Evolutionary conservation across 2,329 filamentous ascomycete genomes (phyloP).

Genomic region (Fusarium agapanthi): DNA sequence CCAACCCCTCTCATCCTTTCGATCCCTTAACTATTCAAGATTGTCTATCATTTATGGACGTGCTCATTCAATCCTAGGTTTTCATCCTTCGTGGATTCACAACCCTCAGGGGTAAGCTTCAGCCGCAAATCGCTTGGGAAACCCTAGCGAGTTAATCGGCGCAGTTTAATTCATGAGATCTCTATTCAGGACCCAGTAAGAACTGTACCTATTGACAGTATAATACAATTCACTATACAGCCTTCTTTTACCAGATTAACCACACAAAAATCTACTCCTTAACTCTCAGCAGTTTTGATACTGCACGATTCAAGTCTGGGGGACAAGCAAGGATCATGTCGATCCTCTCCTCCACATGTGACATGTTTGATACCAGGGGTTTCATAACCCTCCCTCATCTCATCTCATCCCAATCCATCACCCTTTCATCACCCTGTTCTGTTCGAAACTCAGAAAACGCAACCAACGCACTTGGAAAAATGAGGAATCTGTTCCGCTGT

Average conservation of each 20-base stretch:
- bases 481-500: conserved; percentile 29
- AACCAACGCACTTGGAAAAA: neutral
- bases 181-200: neutral
- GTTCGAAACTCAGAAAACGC: neutral
- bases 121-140: conserved; percentile 17
- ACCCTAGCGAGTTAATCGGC: neutral
- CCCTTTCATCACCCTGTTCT: neutral
- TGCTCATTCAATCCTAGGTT: neutral
- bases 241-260: neutral
- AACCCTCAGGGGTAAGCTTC: conserved; percentile 17
- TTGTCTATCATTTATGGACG: neutral
- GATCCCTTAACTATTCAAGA: neutral
- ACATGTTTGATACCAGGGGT: conserved; percentile 19
- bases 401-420: conserved; percentile 4
- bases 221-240: neutral
- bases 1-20: neutral
- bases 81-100: conserved; percentile 10
- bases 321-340: conserved; percentile 34
- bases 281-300: neutral
- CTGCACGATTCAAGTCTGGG: neutral
- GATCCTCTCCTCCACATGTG: conserved; percentile 26
- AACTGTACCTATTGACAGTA: too few relatives aligned
- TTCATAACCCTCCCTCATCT: conserved; percentile 1
- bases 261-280: neutral
- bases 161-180: neutral